Percentiles rank a stretch among this genome's conserved stretches.
phyloP scores from a whole-genome alignment of 1,284 basidiomycete species.

The Ganoderma sp. region DNA sequence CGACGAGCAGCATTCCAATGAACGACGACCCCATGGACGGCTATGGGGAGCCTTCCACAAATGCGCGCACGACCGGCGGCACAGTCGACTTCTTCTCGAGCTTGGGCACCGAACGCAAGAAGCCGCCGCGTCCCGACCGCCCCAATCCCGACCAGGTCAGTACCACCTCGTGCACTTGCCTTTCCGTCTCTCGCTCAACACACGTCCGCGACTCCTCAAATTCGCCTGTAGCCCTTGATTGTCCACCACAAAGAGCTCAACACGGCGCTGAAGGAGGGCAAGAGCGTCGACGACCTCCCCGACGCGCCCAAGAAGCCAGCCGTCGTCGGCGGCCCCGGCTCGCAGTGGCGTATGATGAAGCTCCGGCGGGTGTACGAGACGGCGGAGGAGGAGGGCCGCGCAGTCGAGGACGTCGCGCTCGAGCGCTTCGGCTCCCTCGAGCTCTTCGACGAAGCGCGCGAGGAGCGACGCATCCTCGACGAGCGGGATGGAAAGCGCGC shows the following conservation, averaged over 20 bases:
- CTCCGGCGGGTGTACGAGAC: conserved; percentile 88
- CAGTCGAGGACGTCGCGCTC: conserved; percentile 83
- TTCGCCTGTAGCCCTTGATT: conserved; percentile 54
- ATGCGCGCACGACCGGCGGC: conserved; percentile 54
- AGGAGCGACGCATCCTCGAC: conserved; percentile 86
- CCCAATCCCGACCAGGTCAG: conserved; percentile 76
- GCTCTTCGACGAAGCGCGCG: conserved; percentile 87
- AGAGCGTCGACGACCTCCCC: conserved; percentile 60
- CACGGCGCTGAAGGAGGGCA: conserved; percentile 69
- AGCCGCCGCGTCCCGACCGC: conserved; percentile 66
- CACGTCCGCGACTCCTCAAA: background rate
- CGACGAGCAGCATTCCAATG: conserved; percentile 33
- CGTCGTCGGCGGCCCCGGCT: conserved; percentile 88
- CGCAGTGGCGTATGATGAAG: conserved; percentile 98
- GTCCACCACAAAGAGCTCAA: conserved; percentile 82
- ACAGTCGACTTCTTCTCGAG: conserved; percentile 86
- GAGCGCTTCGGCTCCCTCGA: conserved; percentile 88
- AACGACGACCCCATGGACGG: conserved; percentile 70
- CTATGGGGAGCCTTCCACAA: conserved; percentile 65
- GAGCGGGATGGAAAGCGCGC: conserved; percentile 69
- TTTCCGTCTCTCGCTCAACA: too few relatives aligned
- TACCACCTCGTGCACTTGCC: conserved; percentile 6
- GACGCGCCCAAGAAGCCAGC: conserved; percentile 55
- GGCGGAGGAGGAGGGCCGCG: conserved; percentile 81
- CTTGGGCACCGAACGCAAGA: conserved; percentile 73